Evolutionary conservation across 2,329 filamentous ascomycete genomes (phyloP), one percentile per base, ranked within the genome.

Genomic region (Fusarium penzigii): DNA sequence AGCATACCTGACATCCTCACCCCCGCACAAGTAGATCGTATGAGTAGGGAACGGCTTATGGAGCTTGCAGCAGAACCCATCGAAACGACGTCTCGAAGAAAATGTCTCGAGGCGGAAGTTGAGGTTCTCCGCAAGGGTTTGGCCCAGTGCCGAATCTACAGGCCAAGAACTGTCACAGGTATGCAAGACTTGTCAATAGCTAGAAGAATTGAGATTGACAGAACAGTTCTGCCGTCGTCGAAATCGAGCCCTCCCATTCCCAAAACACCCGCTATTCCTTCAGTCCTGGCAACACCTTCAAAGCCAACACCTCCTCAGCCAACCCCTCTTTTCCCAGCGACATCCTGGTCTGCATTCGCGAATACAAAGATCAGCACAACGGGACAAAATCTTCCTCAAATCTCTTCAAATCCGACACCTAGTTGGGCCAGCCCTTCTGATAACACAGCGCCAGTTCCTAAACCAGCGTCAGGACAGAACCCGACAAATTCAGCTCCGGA

Each of bases 1-100:
- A 69, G 74, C 2, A 51, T 81, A 0, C 68, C 72, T 1, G 48
- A 53, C 0, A 75, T 81, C 3, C 65, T 81, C 32, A 76, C 71
- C 0, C 66, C 73, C 2, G 65, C 63, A 1, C 62, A 58, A 1
- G 69, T 80, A 8, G 39, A 54, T 17, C 25, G 46, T 12, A 57
- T 59, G 54, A 52, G 44, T 10, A 20, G 44, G 6, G 52, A 55
- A 12, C 49, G 49, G 7, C 45, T 60, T 1, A n/a, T 57, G 3
- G 49, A 59, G 17, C 25, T 60, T 11, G 54, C 58, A 0, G 49
- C 46, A 2, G 58, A 60, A 14, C 55, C 58, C 0, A 17, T 42
- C 1, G 46, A 42, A 6, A 52, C 46, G 1, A 42, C 14, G 5
- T 47, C 49, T 16, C 51, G 51, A 29, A 56, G 59, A 12, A 20